phyloP scores from a whole-genome alignment of 768 basidiomycete genomes.

The Sporobolomyces phaffii region DNA sequence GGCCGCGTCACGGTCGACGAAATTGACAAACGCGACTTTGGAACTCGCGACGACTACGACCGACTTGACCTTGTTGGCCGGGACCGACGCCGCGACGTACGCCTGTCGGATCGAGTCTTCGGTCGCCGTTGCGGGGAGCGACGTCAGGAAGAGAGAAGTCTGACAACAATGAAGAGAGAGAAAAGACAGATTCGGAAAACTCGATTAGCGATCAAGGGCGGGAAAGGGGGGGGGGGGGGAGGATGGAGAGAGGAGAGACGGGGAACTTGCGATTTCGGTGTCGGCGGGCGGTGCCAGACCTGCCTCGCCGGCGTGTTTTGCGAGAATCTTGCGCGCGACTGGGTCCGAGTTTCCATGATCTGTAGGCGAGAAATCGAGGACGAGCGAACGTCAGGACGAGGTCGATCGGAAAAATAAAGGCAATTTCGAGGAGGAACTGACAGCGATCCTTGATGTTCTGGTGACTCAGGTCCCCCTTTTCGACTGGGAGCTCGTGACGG shows the following conservation, averaged over 20 bases:
- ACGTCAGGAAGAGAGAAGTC: conserved; percentile 78
- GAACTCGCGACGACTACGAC: conserved; percentile 79
- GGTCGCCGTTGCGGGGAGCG: conserved; percentile 63
- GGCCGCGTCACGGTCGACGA: conserved; percentile 71
- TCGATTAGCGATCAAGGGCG: background rate
- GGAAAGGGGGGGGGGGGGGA: too few species aligned
- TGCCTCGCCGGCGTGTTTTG: conserved; percentile 67
- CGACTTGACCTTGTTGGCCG: conserved; percentile 62
- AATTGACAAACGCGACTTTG: conserved; percentile 87
- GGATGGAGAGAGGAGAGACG: background rate
- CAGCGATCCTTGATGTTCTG: conserved; percentile 94
- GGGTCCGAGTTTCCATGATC: conserved; percentile 81
- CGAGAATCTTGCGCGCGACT: conserved; percentile 83
- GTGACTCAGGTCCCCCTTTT: conserved; percentile 58
- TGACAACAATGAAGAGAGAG: conserved; percentile 43
- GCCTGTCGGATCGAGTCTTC: conserved; percentile 69
- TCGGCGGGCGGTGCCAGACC: conserved; percentile 90
- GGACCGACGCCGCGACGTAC: conserved; percentile 59
- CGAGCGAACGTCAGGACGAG: background rate
- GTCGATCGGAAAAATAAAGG: background rate
- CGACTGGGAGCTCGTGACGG: conserved; percentile 78
- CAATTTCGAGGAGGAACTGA: conserved; percentile 37
- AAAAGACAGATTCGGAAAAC: background rate
- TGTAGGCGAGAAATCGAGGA: background rate
- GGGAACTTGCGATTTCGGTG: conserved; percentile 65